Conservation (phyloP, 352 stramenopile genomes). For the Globisporangium megalacanthum region DNA sequence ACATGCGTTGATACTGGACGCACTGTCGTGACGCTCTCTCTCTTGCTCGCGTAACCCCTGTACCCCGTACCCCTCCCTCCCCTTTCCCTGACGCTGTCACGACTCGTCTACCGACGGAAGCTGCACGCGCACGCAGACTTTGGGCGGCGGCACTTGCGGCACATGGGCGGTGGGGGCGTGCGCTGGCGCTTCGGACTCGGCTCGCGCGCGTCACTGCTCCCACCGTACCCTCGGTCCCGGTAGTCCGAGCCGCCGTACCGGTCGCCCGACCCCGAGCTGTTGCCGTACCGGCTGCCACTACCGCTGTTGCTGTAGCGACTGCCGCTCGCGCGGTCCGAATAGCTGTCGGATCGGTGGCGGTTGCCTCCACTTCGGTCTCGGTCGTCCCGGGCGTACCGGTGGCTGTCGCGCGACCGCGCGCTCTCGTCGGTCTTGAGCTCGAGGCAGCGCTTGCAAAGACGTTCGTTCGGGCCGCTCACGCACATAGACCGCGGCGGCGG, state of each 20-base stretch:
- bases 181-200: slow-evolving; percentile 34
- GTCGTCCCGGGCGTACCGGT: slow-evolving; percentile 19
- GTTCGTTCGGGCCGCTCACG: slow-evolving; percentile 42
- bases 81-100: too few species aligned
- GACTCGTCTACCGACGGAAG: slow-evolving; percentile 23
- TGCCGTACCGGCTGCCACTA: slow-evolving; percentile 2
- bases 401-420: slow-evolving; percentile 16
- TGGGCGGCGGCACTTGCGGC: slow-evolving; percentile 42
- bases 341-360: slow-evolving; percentile 7
- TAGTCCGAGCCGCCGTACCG: slow-evolving; percentile 19
- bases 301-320: slow-evolving; percentile 21
- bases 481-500: slow-evolving; percentile 48
- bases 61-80: too few species aligned
- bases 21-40: neutral
- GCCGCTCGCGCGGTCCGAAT: slow-evolving; percentile 10
- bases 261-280: slow-evolving; percentile 16
- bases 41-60: neutral
- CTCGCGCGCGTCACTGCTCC: slow-evolving; percentile 24
- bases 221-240: slow-evolving; percentile 23
- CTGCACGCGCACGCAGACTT: slow-evolving; percentile 51
- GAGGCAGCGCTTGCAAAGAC: slow-evolving; percentile 61
- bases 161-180: slow-evolving; percentile 26
- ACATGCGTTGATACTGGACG: too few species aligned
- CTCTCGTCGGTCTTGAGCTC: slow-evolving; percentile 64
- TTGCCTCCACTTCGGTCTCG: slow-evolving; percentile 7